These are phyloP conservation scores for Sugiyamaella marilandica DNA, from an alignment of 805 yeast species.

Conservation along the genomic window DNA sequence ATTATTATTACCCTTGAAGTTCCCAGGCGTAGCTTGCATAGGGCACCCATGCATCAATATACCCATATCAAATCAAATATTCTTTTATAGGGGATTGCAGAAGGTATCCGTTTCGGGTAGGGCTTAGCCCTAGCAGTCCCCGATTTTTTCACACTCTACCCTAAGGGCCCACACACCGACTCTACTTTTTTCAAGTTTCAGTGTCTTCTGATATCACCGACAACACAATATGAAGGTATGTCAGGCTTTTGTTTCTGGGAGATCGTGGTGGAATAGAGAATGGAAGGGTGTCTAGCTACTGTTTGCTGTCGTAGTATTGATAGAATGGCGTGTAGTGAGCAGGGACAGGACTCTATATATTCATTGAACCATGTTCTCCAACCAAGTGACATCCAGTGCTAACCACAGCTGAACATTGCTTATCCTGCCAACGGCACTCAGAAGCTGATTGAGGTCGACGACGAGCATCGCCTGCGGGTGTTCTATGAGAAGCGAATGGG, in stretches of 20 bases:
- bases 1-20: too few relatives aligned
- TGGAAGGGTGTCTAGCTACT: too few relatives aligned
- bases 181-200: slow-evolving; percentile 3
- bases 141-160: background rate
- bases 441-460: slow-evolving; percentile 96
- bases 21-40: too few relatives aligned
- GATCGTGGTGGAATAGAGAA: too few relatives aligned
- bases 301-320: too few relatives aligned
- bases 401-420: slow-evolving; percentile 86
- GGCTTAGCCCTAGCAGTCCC: slow-evolving; percentile 4
- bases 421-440: slow-evolving; percentile 99
- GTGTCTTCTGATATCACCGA: slow-evolving; percentile 1
- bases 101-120: background rate
- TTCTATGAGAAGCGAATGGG: slow-evolving; percentile 99
- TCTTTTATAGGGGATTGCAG: too few relatives aligned
- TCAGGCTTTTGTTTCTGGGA: background rate
- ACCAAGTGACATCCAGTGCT: background rate
- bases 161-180: background rate
- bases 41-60: too few relatives aligned
- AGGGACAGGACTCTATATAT: too few relatives aligned
- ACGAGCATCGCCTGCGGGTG: slow-evolving; percentile 96
- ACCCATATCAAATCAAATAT: too few relatives aligned
- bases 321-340: too few relatives aligned
- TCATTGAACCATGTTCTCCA: too few relatives aligned
- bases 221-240: slow-evolving; percentile 8